Evolutionary conservation across 2,329 filamentous ascomycete species (phyloP), one percentile per base, ranked within the genome.

Genomic region (Colletotrichum caudatum): DNA sequence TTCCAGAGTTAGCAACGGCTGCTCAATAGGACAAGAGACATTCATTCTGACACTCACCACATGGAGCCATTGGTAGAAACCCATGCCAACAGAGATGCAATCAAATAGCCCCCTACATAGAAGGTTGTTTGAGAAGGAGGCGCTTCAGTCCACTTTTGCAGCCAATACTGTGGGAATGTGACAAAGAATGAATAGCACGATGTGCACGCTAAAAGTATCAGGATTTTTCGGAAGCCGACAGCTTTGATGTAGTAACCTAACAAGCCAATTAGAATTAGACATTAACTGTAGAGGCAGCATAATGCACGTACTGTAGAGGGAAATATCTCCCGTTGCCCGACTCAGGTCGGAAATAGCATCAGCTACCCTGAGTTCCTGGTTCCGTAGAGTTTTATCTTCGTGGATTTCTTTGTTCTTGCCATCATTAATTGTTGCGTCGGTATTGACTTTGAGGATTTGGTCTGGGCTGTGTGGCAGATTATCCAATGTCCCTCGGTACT

Each of bases 101-200:
- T 6, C 33, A 35, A 6, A 35, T 35, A 35, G 33, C 33, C 33
- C 5, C 33, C 33, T 35, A 35, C 5, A 35, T 35, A 35, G 33
- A 35, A 35, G 33, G 4, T 41, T 5, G 39, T 44, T 14, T 72
- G 37, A 0, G 56, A 59, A 4, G 12, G 20, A 7, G 71, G 71
- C 2, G 69, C 56, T 26, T 68, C 72, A 1, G 68, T 68, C 73
- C 73, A 74, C 7, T 58, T 48, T 11, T 69, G 62, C 3, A 74
- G 23, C 71, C 54, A 74, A 37, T 73, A 66, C 9, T 69, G 73
- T 3, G 64, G 64, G 4, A 71, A 64, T 1, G 69, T 72, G 2
- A 71, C 18, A 8, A 63, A 73, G 18, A 62, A 37, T 0, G 64
- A 66, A n/a, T 61, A 69, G 3, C 20, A 62, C 6, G 51, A 39